phyloP scores from a whole-genome alignment of 306 rosid species.

The Cicer judaicum region DNA sequence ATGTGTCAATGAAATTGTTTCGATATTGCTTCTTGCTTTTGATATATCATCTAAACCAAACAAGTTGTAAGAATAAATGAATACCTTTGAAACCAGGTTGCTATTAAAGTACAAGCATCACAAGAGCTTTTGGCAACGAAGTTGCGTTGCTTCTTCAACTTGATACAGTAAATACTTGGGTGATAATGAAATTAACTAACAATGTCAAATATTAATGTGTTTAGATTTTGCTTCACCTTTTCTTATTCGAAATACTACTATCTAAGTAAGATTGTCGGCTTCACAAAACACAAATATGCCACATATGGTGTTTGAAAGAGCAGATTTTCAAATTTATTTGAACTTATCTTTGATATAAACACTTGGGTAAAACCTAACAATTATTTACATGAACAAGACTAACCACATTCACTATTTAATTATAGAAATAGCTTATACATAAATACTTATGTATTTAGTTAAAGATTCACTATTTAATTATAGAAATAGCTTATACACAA shows the following conservation, averaged over 20 bases:
- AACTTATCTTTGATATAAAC: not conserved
- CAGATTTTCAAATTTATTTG: not conserved
- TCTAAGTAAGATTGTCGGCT: not conserved
- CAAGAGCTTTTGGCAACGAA: not conserved
- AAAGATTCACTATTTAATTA: too few relatives aligned
- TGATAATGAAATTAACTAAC: not conserved
- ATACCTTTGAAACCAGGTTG: not conserved
- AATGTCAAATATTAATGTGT: not conserved
- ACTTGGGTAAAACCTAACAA: not conserved
- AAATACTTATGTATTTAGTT: not conserved
- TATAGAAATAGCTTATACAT: not conserved
- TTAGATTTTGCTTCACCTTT: conserved; percentile 10
- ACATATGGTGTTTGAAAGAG: not conserved
- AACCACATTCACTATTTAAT: not conserved
- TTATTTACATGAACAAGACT: not conserved
- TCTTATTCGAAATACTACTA: not conserved
- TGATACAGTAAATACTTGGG: not conserved
- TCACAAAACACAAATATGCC: not conserved
- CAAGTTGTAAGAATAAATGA: conserved; percentile 15
- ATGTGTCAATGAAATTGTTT: not conserved
- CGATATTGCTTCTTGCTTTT: not conserved
- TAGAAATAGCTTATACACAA: not conserved
- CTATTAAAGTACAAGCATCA: conserved; percentile 10
- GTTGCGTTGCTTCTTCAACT: not conserved
- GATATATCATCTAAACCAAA: not conserved